These are phyloP conservation scores for Diaporthe sp. DNA, from an alignment of 2,329 filamentous ascomycete genomes.

Conservation along the genomic window DNA sequence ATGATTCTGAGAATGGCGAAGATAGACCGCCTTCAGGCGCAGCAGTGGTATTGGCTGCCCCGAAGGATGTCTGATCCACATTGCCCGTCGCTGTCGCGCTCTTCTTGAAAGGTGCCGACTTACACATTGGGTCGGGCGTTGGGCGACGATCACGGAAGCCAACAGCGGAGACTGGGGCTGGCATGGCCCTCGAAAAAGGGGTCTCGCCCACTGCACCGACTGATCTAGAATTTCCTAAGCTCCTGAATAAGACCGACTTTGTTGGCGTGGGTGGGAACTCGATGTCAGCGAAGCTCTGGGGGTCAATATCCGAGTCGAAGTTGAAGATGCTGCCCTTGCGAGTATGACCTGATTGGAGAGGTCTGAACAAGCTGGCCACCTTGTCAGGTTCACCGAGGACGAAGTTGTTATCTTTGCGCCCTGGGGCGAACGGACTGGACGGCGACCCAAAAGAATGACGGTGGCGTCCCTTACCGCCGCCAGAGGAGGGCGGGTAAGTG, in stretches of 20 bases:
- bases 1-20: constrained; percentile 43
- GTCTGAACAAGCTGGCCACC: constrained; percentile 76
- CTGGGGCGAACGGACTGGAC: constrained; percentile 77
- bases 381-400: constrained; percentile 66
- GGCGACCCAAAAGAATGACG: constrained; percentile 82
- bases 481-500: constrained; percentile 71
- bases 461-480: constrained; percentile 71
- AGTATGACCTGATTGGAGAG: constrained; percentile 59
- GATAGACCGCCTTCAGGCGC: constrained; percentile 43
- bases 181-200: constrained; percentile 45
- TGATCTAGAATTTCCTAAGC: constrained; percentile 42
- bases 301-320: constrained; percentile 77
- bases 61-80: constrained; percentile 23
- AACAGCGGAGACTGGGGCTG: constrained; percentile 57
- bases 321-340: constrained; percentile 81
- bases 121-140: constrained; percentile 52
- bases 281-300: constrained; percentile 60
- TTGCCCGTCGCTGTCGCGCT: constrained; percentile 49
- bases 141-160: constrained; percentile 44
- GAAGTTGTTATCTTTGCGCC: constrained; percentile 61
- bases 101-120: constrained; percentile 52
- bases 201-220: constrained; percentile 39
- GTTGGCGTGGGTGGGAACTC: constrained; percentile 96
- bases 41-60: constrained; percentile 48
- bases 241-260: constrained; percentile 69